Conservation (phyloP, 768 basidiomycete species). For the Phlegmacium glaucopus region DNA sequence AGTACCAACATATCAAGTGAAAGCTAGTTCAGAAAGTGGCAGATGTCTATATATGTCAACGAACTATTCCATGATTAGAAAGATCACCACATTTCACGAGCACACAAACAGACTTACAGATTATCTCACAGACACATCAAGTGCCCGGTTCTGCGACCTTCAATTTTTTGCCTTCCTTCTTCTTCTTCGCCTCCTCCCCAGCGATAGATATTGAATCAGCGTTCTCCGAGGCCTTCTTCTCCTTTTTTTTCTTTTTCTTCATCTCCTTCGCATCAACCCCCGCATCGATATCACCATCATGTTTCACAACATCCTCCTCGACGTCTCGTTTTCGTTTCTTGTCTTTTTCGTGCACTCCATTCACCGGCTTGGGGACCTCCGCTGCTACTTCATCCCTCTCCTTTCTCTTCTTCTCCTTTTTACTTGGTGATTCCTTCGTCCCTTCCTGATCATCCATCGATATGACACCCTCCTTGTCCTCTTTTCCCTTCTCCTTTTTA, state of each 20-base stretch:
- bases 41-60: too few species aligned
- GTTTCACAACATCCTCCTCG: background rate
- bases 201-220: constrained; percentile 11
- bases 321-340: background rate
- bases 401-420: constrained; percentile 14
- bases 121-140: constrained; percentile 5
- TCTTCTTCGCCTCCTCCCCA: constrained; percentile 16
- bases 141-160: constrained; percentile 7
- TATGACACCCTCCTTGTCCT: constrained; percentile 13
- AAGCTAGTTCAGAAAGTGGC: too few species aligned
- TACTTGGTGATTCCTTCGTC: too few species aligned
- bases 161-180: constrained; percentile 11
- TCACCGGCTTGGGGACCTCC: too few species aligned
- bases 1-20: too few species aligned
- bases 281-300: background rate
- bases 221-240: constrained; percentile 6
- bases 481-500: constrained; percentile 16
- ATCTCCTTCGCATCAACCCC: constrained; percentile 20
- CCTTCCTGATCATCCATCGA: constrained; percentile 6
- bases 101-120: constrained; percentile 2
- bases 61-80: too few species aligned
- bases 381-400: constrained; percentile 5
- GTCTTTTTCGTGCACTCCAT: constrained; percentile 12
- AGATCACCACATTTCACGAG: too few species aligned
- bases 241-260: constrained; percentile 17